A percentile compares a stretch with the other conserved stretches of the same genome.
These are phyloP conservation scores for Diplotaxis tenuifolia DNA, from an alignment of 345 rosid species.

Conservation along the genomic window DNA sequence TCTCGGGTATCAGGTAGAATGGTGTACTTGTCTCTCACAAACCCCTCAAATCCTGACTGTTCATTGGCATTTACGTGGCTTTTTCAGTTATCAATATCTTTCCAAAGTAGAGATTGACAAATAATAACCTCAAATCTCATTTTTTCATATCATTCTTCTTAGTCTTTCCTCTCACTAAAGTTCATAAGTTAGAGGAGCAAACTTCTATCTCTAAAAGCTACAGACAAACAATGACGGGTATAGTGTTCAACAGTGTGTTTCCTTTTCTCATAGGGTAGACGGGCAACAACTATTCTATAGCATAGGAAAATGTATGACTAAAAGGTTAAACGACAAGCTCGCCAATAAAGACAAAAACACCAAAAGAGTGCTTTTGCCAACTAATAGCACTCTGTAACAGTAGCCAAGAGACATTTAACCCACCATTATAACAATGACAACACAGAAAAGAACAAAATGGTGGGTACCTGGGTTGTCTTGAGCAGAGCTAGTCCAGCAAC, in stretches of 20 bases:
- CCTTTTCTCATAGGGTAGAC: background rate
- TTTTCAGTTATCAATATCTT: background rate
- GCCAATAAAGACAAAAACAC: background rate
- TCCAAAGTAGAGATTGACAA: background rate
- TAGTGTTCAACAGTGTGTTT: background rate
- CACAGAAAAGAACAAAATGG: background rate
- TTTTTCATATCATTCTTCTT: background rate
- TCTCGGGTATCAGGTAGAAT: slow-evolving; percentile 88
- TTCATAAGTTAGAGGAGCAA: background rate
- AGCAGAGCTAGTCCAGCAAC: slow-evolving; percentile 71
- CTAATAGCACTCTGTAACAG: background rate
- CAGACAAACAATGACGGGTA: background rate
- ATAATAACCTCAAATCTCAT: background rate
- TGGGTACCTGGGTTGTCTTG: slow-evolving; percentile 81
- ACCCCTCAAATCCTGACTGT: slow-evolving; percentile 98
- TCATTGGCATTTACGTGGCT: slow-evolving; percentile 17
- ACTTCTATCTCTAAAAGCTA: background rate
- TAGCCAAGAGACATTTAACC: background rate
- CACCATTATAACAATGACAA: background rate
- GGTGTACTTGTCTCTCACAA: slow-evolving; percentile 82
- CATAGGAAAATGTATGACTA: background rate
- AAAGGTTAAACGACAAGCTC: background rate
- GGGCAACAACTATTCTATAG: too few species aligned
- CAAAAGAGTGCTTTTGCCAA: background rate
- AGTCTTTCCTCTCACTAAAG: background rate